phyloP scores from a whole-genome alignment of 148 eudicot genomes.

The Arbutus unedo region DNA sequence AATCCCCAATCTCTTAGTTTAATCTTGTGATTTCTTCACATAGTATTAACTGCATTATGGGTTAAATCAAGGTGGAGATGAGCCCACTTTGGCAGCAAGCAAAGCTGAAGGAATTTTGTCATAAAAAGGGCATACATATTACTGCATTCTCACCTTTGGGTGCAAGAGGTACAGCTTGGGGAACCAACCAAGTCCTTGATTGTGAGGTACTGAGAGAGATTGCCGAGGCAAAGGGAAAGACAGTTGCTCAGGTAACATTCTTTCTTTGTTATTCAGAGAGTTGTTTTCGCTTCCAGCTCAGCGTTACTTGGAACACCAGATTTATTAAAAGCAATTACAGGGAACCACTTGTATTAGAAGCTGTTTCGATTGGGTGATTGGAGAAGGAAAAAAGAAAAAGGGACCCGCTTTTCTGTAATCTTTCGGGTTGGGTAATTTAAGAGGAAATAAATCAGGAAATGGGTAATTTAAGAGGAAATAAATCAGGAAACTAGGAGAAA shows the following conservation, averaged over 20 bases:
- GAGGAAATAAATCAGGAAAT: background rate
- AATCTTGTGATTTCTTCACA: background rate
- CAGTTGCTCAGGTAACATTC: slow-evolving; percentile 20
- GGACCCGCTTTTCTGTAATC: background rate
- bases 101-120: slow-evolving; percentile 19
- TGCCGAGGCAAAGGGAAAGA: slow-evolving; percentile 18
- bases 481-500: background rate
- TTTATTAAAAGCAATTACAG: background rate
- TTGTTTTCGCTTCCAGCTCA: too few species aligned
- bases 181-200: slow-evolving; percentile 17
- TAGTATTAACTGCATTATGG: background rate
- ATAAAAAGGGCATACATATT: slow-evolving; percentile 14
- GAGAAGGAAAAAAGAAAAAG: background rate
- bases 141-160: slow-evolving; percentile 22
- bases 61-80: slow-evolving; percentile 21
- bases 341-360: background rate
- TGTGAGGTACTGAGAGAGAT: slow-evolving; percentile 15
- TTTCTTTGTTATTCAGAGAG: background rate
- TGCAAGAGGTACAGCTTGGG: slow-evolving; percentile 10
- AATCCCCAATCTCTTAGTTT: background rate
- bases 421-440: background rate
- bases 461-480: background rate
- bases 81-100: slow-evolving; percentile 22
- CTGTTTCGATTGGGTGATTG: background rate
- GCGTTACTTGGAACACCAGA: background rate